A percentile compares a stretch with the other conserved stretches of the same genome.
These are phyloP conservation scores for Pichia sp. DNA, from an alignment of 1,139 yeast genomes.

Conservation along the genomic window DNA sequence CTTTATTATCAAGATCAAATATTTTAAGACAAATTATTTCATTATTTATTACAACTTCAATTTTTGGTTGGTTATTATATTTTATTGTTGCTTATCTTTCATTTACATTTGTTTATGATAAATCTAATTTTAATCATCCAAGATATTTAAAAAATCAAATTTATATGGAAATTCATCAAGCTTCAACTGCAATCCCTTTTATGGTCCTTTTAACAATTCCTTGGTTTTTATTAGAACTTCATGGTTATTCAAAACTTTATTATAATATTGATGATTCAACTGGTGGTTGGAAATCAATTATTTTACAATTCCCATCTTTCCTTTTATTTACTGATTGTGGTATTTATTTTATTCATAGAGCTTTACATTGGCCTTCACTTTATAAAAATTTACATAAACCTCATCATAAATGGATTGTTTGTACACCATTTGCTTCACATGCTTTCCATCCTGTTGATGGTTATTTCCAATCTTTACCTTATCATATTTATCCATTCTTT, in stretches of 20 bases:
- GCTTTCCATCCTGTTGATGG: conserved; percentile 99
- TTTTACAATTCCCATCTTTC: conserved; percentile 67
- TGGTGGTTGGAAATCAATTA: conserved; percentile 62
- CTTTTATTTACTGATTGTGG: conserved; percentile 90
- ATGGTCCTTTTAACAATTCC: conserved; percentile 88
- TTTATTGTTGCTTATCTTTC: conserved; percentile 69
- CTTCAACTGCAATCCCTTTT: conserved; percentile 72
- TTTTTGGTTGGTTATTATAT: conserved; percentile 83
- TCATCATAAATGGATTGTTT: conserved; percentile 99
- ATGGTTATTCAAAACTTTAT: conserved; percentile 77
- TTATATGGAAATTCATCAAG: conserved; percentile 71
- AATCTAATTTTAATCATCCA: conserved; percentile 88
- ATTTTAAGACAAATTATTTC: conserved; percentile 63
- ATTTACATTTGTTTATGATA: conserved; percentile 74
- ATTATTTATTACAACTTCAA: conserved; percentile 61
- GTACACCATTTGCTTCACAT: conserved; percentile 97
- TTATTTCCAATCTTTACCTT: conserved; percentile 84
- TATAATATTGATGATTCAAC: conserved; percentile 54
- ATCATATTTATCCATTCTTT: conserved; percentile 82
- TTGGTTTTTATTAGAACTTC: conserved; percentile 77
- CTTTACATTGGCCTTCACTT: conserved; percentile 84
- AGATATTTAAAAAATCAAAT: conserved; percentile 91
- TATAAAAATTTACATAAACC: conserved; percentile 90
- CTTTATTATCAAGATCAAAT: conserved; percentile 66
- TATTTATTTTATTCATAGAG: conserved; percentile 84